Evolutionary conservation across 441 rosid genomes (phyloP).

Genomic region (Gossypium armourianum): DNA sequence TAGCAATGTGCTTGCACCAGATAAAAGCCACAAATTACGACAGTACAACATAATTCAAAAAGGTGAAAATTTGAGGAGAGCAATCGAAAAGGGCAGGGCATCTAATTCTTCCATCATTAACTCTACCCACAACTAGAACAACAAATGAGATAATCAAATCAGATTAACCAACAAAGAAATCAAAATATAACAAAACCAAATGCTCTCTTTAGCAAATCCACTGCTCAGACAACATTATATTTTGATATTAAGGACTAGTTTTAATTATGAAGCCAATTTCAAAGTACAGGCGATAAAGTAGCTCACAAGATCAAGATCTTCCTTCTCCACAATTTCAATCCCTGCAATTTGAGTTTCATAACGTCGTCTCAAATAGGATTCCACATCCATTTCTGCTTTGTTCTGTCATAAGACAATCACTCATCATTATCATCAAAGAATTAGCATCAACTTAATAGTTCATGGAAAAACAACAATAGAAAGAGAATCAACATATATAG

Average conservation of each 20-base stretch:
- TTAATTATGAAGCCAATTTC: slow-evolving; percentile 5
- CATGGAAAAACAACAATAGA: slow-evolving; percentile 11
- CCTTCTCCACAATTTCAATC: slow-evolving; percentile 66
- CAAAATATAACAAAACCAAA: background rate
- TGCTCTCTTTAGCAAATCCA: background rate
- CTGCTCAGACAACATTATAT: background rate
- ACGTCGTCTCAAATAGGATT: slow-evolving; percentile 66
- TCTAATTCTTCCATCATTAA: background rate
- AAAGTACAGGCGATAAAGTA: background rate
- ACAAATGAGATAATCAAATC: background rate
- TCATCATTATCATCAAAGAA: slow-evolving; percentile 7
- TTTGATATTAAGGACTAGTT: background rate
- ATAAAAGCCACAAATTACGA: background rate
- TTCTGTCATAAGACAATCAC: slow-evolving; percentile 32
- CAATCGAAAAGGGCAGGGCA: background rate
- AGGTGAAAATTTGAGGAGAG: background rate
- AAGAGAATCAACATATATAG: slow-evolving; percentile 3
- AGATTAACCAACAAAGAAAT: background rate
- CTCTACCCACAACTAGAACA: background rate
- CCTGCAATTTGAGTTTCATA: slow-evolving; percentile 77
- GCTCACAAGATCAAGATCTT: slow-evolving; percentile 90
- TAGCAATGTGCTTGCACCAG: background rate
- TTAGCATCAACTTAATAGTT: background rate
- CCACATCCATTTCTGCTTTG: slow-evolving; percentile 80
- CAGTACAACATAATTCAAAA: background rate